Evolutionary conservation across 225 moss, liverwort and hornwort species (phyloP), one percentile per base, ranked within the genome.

Genomic region (Climacium dendroides): DNA sequence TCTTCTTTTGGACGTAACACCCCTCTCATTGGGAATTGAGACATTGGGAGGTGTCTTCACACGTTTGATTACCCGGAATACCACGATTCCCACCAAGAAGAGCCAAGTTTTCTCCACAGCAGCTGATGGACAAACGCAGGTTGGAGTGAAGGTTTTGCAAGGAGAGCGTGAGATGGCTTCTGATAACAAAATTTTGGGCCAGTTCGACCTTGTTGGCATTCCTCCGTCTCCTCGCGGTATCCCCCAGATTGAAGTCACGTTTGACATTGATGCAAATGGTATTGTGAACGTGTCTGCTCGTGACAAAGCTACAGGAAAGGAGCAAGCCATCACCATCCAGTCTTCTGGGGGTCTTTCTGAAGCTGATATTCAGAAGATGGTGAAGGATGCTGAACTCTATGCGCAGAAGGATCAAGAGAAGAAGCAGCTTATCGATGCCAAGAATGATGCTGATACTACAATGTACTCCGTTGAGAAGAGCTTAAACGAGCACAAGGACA

Each of bases 1-100:
- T 39, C 94, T 98, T 66, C 90, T 98, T 63, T 84, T 98, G 89
- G 98, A 97, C 58, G 98, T 98, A 7, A 98, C 97, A 26, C 98
- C 97, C 37, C 94, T 97, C 2, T 98, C 98, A 0, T 86, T 97
- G 59, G 97, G 98, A 84, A 97, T 98, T 72, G 98, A 96, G 88
- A 98, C 97, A 5, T 84, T 98, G 61, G 96, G 97, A 84, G 97
- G 97, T 72, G 97, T 98, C 19, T 98, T 96, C 66, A 96, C 96
- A 25, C 96, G 96, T 74, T 88, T 97, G 45, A 98, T 98, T 85
- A 95, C 94, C 4, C 91, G 97, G 12, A 98, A 97, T 81, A 98
- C 98, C 17, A 97, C 97, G 22, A 98, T 98, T 45, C 97, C 98
- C n/a, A 98, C 98, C 5, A 98, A 98, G 89, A 98, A 98, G 91